A percentile compares a stretch with the other conserved stretches of the same genome.
Evolutionary conservation across 2,329 filamentous ascomycete genomes (phyloP).

Genomic region (Ilyonectria mors-panacis): DNA sequence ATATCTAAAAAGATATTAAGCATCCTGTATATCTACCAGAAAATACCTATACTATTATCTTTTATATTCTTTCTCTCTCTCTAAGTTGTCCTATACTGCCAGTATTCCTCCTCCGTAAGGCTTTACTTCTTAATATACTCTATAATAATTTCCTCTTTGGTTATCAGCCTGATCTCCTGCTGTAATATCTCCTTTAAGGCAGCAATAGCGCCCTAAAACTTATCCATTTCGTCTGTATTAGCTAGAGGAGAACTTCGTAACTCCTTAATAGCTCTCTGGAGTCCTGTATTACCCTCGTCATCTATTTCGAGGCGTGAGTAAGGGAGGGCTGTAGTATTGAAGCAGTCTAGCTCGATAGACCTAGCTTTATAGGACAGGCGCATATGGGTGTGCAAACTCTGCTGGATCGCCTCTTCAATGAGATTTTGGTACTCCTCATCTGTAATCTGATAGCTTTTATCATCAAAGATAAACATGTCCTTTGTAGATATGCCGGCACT

Average conservation of each 20-base stretch:
- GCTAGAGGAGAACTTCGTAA: conserved; percentile 52
- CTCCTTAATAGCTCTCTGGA: conserved; percentile 59
- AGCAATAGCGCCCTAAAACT: conserved; percentile 58
- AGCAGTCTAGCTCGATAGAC: conserved; percentile 33
- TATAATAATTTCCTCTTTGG: conserved; percentile 80
- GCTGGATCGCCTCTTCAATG: conserved; percentile 69
- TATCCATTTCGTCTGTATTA: conserved; percentile 51
- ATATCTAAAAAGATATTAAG: too few species aligned
- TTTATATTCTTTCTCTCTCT: too few species aligned
- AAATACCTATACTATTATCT: too few species aligned
- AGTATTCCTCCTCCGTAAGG: conserved; percentile 74
- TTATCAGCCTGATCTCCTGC: conserved; percentile 59
- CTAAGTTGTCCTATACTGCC: conserved; percentile 47
- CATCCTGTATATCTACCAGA: too few species aligned
- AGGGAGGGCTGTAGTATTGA: background rate
- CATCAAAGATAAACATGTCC: conserved; percentile 54
- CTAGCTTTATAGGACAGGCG: conserved; percentile 38
- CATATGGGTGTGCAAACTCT: conserved; percentile 58
- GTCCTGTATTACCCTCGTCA: conserved; percentile 53
- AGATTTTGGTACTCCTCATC: conserved; percentile 72
- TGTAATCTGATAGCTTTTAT: conserved; percentile 63
- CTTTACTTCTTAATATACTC: conserved; percentile 85
- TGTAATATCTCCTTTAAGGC: conserved; percentile 57
- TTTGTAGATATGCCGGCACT: conserved; percentile 45
- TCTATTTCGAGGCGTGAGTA: conserved; percentile 9